Evolutionary conservation across 2,329 filamentous ascomycete species (phyloP).

Genomic region (Aspergillus hiratsukae): DNA sequence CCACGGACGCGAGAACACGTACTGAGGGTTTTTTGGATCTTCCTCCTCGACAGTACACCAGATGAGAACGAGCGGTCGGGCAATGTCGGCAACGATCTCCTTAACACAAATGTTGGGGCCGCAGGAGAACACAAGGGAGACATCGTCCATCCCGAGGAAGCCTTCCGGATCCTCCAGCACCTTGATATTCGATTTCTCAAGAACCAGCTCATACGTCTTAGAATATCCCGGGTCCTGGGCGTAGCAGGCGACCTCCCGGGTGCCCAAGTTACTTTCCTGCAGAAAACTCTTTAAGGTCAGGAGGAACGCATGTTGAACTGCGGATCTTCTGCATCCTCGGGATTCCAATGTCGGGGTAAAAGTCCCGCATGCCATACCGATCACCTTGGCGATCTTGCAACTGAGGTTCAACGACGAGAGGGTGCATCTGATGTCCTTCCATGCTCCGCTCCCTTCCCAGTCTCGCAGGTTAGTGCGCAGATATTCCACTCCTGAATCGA

Average conservation of each 20-base stretch:
- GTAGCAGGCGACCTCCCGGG: slow-evolving; percentile 11
- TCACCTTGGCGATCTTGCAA: not conserved
- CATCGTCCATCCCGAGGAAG: slow-evolving; percentile 33
- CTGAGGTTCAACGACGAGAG: not conserved
- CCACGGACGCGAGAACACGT: too few relatives aligned
- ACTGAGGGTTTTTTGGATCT: not conserved
- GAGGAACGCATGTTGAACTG: slow-evolving; percentile 9
- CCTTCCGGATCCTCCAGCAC: slow-evolving; percentile 27
- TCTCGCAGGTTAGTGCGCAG: too few relatives aligned
- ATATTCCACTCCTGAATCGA: too few relatives aligned
- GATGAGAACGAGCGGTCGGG: slow-evolving; percentile 26
- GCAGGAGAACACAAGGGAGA: slow-evolving; percentile 30
- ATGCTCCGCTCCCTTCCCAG: not conserved
- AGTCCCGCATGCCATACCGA: not conserved
- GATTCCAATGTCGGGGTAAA: not conserved
- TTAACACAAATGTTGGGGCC: slow-evolving; percentile 29
- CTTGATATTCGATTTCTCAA: slow-evolving; percentile 11
- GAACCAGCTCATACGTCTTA: slow-evolving; percentile 10
- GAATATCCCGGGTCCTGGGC: slow-evolving; percentile 20
- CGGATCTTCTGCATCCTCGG: not conserved
- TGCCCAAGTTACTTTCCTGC: not conserved
- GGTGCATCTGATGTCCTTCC: not conserved
- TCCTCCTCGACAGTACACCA: slow-evolving; percentile 13
- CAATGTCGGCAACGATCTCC: slow-evolving; percentile 36
- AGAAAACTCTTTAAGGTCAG: not conserved